These are phyloP conservation scores for Furcasterigmium sp. DNA, from an alignment of 2,329 filamentous ascomycete genomes.

Conservation along the genomic window DNA sequence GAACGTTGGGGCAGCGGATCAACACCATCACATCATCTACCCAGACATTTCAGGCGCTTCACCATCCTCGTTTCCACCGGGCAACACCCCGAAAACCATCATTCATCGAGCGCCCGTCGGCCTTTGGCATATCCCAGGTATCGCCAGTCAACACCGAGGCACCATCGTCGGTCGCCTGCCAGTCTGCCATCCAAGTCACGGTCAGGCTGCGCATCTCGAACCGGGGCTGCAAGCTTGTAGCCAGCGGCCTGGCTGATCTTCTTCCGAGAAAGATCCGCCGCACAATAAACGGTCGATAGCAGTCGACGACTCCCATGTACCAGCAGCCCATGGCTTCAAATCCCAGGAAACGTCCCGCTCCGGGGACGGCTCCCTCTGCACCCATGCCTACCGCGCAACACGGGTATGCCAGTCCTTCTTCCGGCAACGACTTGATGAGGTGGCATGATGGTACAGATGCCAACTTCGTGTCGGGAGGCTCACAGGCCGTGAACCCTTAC, in stretches of 20 bases:
- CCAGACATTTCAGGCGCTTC: not conserved
- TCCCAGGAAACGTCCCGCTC: slow-evolving; percentile 67
- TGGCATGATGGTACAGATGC: slow-evolving; percentile 37
- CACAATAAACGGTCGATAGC: too few species aligned
- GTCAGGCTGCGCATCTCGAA: not conserved
- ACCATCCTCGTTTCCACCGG: not conserved
- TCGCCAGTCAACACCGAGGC: not conserved
- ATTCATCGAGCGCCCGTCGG: too few species aligned
- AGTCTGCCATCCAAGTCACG: not conserved
- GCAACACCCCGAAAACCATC: too few species aligned
- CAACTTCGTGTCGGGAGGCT: slow-evolving; percentile 28
- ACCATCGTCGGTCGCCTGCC: not conserved
- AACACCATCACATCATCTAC: not conserved
- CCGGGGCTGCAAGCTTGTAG: not conserved
- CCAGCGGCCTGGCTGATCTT: not conserved
- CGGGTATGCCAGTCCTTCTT: slow-evolving; percentile 33
- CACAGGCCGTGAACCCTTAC: slow-evolving; percentile 28
- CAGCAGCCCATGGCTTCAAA: slow-evolving; percentile 40
- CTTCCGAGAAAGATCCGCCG: not conserved
- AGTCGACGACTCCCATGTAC: slow-evolving; percentile 12
- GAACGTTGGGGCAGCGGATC: too few species aligned
- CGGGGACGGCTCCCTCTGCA: slow-evolving; percentile 61
- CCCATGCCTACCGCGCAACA: slow-evolving; percentile 47
- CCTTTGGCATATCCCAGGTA: too few species aligned
- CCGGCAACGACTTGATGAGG: slow-evolving; percentile 40